These are phyloP conservation scores for Fonsecaea erecta DNA, from an alignment of 2,329 filamentous ascomycete species.

Conservation along the genomic window DNA sequence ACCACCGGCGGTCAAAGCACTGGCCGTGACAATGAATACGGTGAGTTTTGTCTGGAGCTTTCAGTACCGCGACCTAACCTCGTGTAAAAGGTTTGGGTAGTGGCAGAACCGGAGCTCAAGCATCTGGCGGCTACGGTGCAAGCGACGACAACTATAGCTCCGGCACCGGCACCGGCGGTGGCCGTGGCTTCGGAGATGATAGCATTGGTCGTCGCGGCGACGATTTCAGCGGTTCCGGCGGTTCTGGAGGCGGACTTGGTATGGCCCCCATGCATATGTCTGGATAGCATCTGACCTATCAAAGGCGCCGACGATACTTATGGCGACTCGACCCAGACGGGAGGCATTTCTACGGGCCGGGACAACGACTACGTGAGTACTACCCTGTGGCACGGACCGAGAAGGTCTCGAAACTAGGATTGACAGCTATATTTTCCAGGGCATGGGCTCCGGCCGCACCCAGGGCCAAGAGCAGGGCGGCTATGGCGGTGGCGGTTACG, in stretches of 20 bases:
- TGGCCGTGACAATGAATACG: slow-evolving; percentile 20
- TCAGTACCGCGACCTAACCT: background rate
- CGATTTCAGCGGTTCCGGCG: slow-evolving; percentile 14
- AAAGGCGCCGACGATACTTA: slow-evolving; percentile 31
- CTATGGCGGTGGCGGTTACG: slow-evolving; percentile 29
- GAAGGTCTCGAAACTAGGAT: background rate
- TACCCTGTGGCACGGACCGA: background rate
- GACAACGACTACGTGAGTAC: slow-evolving; percentile 31
- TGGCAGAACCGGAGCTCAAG: slow-evolving; percentile 13
- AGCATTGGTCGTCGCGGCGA: slow-evolving; percentile 14
- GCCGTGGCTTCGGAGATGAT: slow-evolving; percentile 12
- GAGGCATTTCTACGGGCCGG: slow-evolving; percentile 30
- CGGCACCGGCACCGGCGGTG: background rate
- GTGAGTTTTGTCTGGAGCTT: background rate
- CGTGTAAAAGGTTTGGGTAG: slow-evolving; percentile 9
- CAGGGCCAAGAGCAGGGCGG: slow-evolving; percentile 29
- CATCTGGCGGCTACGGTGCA: slow-evolving; percentile 17
- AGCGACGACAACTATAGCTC: slow-evolving; percentile 21
- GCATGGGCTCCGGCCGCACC: slow-evolving; percentile 31
- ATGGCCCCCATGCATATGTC: slow-evolving; percentile 8
- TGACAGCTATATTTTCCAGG: background rate
- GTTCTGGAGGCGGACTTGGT: slow-evolving; percentile 29
- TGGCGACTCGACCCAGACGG: slow-evolving; percentile 25
- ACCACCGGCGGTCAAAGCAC: slow-evolving; percentile 20
- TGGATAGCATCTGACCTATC: slow-evolving; percentile 31